These are phyloP conservation scores for Chaetomiaceae sp. DNA, from an alignment of 2,329 filamentous ascomycete genomes.

Conservation along the genomic window DNA sequence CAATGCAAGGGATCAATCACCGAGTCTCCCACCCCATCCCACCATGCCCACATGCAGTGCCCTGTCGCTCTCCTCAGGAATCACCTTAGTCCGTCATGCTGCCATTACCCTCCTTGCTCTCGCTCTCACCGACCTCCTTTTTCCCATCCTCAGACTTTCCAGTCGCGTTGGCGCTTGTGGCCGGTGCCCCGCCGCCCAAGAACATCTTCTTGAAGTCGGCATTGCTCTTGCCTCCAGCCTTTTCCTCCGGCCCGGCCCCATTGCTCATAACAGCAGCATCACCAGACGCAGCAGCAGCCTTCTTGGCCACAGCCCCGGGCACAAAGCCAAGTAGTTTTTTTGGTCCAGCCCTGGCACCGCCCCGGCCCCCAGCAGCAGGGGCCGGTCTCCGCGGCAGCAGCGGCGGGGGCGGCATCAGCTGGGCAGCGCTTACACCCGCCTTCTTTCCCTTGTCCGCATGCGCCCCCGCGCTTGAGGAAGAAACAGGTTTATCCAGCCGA, in stretches of 20 bases:
- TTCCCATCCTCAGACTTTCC: background rate
- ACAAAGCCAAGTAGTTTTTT: constrained; percentile 42
- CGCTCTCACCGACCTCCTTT: too few species aligned
- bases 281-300: constrained; percentile 14
- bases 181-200: constrained; percentile 19
- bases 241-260: constrained; percentile 22
- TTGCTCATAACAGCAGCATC: background rate
- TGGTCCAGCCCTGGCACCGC: constrained; percentile 34
- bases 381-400: constrained; percentile 36
- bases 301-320: too few species aligned
- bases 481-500: constrained; percentile 32
- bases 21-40: too few species aligned
- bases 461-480: background rate
- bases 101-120: constrained; percentile 1
- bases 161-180: background rate
- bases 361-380: too few species aligned
- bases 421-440: constrained; percentile 17
- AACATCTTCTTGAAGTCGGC: constrained; percentile 30
- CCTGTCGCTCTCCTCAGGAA: background rate
- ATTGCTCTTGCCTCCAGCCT: constrained; percentile 28
- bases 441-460: constrained; percentile 12
- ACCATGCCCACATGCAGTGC: too few species aligned
- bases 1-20: background rate
- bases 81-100: background rate
- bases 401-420: constrained; percentile 41